These are phyloP conservation scores for Apiotrichum laibachii DNA, from an alignment of 1,284 basidiomycete genomes.

Conservation along the genomic window DNA sequence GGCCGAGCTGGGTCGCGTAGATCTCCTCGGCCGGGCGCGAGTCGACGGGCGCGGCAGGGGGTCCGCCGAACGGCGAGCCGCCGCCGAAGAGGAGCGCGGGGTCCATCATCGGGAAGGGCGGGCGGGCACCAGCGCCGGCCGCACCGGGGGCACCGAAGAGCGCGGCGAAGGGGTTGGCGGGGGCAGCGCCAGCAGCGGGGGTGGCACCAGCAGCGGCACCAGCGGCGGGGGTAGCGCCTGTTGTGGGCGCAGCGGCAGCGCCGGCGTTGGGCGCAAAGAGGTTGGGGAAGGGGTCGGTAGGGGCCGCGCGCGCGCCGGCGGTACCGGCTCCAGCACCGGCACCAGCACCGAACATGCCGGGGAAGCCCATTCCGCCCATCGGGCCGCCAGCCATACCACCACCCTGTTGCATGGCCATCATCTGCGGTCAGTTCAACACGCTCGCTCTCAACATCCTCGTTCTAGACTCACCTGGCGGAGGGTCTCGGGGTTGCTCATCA, in stretches of 20 bases:
- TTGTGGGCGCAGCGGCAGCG: conserved; percentile 24
- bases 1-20: conserved; percentile 73
- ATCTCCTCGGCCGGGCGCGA: conserved; percentile 77
- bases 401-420: conserved; percentile 69
- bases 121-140: conserved; percentile 25
- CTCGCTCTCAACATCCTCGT: too few species aligned
- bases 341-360: conserved; percentile 30
- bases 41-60: conserved; percentile 54
- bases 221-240: conserved; percentile 7
- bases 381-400: conserved; percentile 30
- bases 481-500: conserved; percentile 59
- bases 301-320: conserved; percentile 12
- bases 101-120: conserved; percentile 36
- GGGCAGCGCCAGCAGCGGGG: conserved; percentile 2
- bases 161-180: conserved; percentile 16
- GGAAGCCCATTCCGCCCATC: conserved; percentile 32
- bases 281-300: conserved; percentile 47
- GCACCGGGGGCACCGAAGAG: conserved; percentile 11
- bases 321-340: conserved; percentile 26
- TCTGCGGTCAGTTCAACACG: conserved; percentile 53
- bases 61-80: conserved; percentile 22
- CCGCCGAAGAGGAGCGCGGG: conserved; percentile 58
- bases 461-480: conserved; percentile 35
- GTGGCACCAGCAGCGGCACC: conserved; percentile 11
- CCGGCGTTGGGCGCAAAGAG: conserved; percentile 37